phyloP scores from a whole-genome alignment of 2,329 filamentous ascomycete species.

The Microthyrium microscopicum region DNA sequence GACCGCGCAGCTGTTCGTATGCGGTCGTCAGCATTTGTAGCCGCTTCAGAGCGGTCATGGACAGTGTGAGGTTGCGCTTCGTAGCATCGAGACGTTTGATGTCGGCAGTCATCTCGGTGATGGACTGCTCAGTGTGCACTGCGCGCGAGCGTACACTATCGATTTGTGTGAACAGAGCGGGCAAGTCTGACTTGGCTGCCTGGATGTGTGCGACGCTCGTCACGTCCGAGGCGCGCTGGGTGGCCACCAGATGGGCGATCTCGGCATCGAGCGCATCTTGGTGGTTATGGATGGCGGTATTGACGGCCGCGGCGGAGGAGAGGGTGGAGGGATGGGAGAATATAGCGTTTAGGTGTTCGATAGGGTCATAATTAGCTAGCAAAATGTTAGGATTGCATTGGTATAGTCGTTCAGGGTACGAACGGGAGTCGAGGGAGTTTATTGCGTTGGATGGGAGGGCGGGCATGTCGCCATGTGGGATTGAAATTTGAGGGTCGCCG shows the following conservation, averaged over 20 bases:
- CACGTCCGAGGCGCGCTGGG: slow-evolving; percentile 70
- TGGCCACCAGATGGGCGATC: slow-evolving; percentile 53
- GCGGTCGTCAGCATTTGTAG: slow-evolving; percentile 97
- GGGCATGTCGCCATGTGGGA: slow-evolving; percentile 3
- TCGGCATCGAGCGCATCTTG: slow-evolving; percentile 69
- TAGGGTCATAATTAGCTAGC: slow-evolving; percentile 71
- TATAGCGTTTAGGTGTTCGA: slow-evolving; percentile 81
- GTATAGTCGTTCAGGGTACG: neutral
- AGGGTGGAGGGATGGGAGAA: slow-evolving; percentile 83
- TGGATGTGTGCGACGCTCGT: slow-evolving; percentile 86
- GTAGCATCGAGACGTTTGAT: slow-evolving; percentile 95
- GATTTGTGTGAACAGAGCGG: slow-evolving; percentile 83
- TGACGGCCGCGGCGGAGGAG: slow-evolving; percentile 57
- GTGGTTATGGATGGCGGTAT: slow-evolving; percentile 54
- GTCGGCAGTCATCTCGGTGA: slow-evolving; percentile 96
- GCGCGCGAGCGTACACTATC: slow-evolving; percentile 81
- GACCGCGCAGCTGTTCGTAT: slow-evolving; percentile 82
- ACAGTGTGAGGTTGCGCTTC: slow-evolving; percentile 88
- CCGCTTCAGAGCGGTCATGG: slow-evolving; percentile 93
- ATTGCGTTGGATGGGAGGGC: neutral
- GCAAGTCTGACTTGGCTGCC: slow-evolving; percentile 75
- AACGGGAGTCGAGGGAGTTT: slow-evolving; percentile 6
- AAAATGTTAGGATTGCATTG: neutral
- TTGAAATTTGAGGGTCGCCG: neutral
- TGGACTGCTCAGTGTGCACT: slow-evolving; percentile 82